These are phyloP conservation scores for Excoecaria cochinchinensis DNA, from an alignment of 345 rosid species.

Conservation along the genomic window DNA sequence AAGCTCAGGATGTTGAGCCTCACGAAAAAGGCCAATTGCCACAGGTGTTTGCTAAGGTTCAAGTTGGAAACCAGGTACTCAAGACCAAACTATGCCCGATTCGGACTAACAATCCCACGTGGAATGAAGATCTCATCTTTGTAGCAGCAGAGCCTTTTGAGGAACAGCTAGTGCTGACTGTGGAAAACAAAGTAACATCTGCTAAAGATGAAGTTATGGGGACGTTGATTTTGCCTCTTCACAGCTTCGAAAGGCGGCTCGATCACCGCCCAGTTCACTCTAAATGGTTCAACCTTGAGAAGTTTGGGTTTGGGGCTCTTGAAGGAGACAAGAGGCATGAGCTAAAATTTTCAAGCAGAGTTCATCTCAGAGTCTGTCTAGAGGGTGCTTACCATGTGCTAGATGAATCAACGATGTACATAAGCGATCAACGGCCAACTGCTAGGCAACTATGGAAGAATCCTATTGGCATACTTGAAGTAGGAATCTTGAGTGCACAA, in stretches of 20 bases:
- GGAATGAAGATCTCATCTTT: conserved; percentile 37
- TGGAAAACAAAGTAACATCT: conserved; percentile 22
- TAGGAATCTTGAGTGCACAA: conserved; percentile 35
- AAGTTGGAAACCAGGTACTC: conserved; percentile 31
- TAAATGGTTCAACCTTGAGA: conserved; percentile 33
- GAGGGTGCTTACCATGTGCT: conserved; percentile 39
- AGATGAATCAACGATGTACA: conserved; percentile 33
- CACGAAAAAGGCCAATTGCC: conserved; percentile 22
- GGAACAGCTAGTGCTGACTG: conserved; percentile 28
- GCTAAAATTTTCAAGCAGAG: conserved; percentile 33
- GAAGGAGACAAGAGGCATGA: conserved; percentile 32
- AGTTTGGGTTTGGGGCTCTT: conserved; percentile 25
- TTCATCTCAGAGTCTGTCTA: conserved; percentile 33
- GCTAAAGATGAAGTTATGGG: conserved; percentile 32
- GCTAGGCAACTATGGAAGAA: conserved; percentile 35
- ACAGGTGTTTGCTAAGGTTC: conserved; percentile 32
- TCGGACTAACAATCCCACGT: conserved; percentile 26
- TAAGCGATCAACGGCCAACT: conserved; percentile 33
- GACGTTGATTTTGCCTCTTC: conserved; percentile 15
- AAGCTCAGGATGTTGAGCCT: conserved; percentile 36
- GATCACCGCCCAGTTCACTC: conserved; percentile 33
- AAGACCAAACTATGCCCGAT: conserved; percentile 29
- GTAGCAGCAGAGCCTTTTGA: conserved; percentile 37
- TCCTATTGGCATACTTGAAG: conserved; percentile 32
- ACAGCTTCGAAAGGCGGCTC: conserved; percentile 27